Evolutionary conservation across 2,329 filamentous ascomycete genomes (phyloP), one percentile per base, ranked within the genome.

Genomic region (Epichloe aotearoae): DNA sequence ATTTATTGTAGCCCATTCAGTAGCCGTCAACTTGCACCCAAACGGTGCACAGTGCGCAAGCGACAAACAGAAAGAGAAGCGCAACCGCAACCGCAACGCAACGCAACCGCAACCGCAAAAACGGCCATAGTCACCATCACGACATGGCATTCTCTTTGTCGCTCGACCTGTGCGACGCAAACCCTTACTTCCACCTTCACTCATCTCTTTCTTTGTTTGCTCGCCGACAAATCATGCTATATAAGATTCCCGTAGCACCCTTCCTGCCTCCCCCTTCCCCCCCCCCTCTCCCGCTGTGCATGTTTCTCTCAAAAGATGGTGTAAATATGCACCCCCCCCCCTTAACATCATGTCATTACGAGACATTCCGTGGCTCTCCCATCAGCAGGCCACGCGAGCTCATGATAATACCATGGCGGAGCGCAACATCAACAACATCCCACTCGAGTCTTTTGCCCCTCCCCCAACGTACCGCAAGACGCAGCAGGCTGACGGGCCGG

Each of bases 391-490:
- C 1, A 19, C n/a, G 11, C 43, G 23, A 15, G 11, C 23, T 11
- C 33, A 26, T 15, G 10, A 10, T 4, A 4, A 30, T 11, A 30
- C 10, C 26, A 53, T 48, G 46, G 30, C 39, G 3, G 20, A 41
- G 4, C 30, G 33, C 42, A 45, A 19, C 26, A 45, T 45, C 4
- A 47, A 20, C 4, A 47, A 20, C 26, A 42, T 52, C 11, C 50
- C 46, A 3, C 46, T 52, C n/a, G 33, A 52, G 20, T 4, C 19
- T 4, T 41, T 46, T 5, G 26, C 36, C 2, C 49, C 46, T 34
- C 49, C 52, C 52, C 52, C 52, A 2, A 46, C 41, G n/a, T 51
- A 53, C 19, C 36, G 38, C 20, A 51, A 46, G 23, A 36, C 14
- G 14, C 14, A 20, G 43, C 46, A 41, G 38, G 41, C 33, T 30